Evolutionary conservation across 257 asterid genomes (phyloP).

Genomic region (Thymus mandschuricus): DNA sequence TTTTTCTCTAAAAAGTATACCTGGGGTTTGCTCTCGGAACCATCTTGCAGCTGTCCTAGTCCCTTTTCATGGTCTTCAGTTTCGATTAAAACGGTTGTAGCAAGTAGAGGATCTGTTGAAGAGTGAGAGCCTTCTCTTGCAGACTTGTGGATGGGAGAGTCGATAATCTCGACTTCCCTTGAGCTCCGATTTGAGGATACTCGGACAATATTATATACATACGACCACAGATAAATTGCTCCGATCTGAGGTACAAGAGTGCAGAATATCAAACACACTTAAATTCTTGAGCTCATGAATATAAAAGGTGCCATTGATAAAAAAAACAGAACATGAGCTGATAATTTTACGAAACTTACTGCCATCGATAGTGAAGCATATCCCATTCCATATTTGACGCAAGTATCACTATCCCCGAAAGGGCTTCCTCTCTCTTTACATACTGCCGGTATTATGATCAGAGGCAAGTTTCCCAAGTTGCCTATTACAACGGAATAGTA

Average conservation of each 20-base stretch:
- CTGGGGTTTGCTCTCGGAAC: slow-evolving; percentile 44
- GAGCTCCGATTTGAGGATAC: slow-evolving; percentile 57
- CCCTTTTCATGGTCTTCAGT: slow-evolving; percentile 44
- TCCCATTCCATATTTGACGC: slow-evolving; percentile 71
- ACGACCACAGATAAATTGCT: slow-evolving; percentile 82
- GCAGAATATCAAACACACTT: slow-evolving; percentile 11
- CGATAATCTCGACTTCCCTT: slow-evolving; percentile 55
- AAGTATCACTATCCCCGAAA: slow-evolving; percentile 71
- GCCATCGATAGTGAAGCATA: slow-evolving; percentile 96
- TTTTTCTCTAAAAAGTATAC: slow-evolving; percentile 31
- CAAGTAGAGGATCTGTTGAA: slow-evolving; percentile 61
- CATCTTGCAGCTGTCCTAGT: slow-evolving; percentile 40
- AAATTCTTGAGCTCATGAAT: background rate
- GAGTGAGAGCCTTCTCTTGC: slow-evolving; percentile 41
- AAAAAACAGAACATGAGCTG: background rate
- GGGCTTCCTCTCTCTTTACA: slow-evolving; percentile 92
- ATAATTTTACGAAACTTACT: slow-evolving; percentile 46
- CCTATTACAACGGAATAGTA: slow-evolving; percentile 47
- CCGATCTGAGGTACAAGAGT: slow-evolving; percentile 58
- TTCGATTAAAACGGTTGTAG: slow-evolving; percentile 39
- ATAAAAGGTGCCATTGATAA: background rate
- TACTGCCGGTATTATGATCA: slow-evolving; percentile 88
- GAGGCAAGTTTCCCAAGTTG: slow-evolving; percentile 83
- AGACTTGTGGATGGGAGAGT: slow-evolving; percentile 44
- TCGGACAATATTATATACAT: slow-evolving; percentile 76